These are phyloP conservation scores for Paecilomyces variotii DNA, from an alignment of 2,329 filamentous ascomycete genomes.

Conservation along the genomic window DNA sequence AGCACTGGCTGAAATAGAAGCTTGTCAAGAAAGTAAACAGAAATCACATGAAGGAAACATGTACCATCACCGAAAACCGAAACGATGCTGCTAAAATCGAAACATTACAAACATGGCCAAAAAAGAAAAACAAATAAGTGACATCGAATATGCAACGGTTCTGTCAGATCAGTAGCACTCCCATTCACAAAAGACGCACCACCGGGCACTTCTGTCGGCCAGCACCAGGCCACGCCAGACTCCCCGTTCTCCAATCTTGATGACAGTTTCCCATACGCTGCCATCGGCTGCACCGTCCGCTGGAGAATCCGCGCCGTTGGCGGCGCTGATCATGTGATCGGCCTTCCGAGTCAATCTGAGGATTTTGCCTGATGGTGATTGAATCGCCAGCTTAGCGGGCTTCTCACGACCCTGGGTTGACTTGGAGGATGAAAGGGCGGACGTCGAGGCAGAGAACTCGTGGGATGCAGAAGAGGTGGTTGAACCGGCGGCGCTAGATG, in stretches of 20 bases:
- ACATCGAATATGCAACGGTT: slow-evolving; percentile 2
- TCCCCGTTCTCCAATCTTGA: slow-evolving; percentile 58
- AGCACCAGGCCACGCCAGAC: slow-evolving; percentile 56
- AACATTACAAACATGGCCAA: background rate
- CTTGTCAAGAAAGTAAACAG: background rate
- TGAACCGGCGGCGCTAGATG: slow-evolving; percentile 46
- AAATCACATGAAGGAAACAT: background rate
- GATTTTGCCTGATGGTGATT: slow-evolving; percentile 91
- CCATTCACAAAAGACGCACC: slow-evolving; percentile 65
- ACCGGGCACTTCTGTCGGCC: slow-evolving; percentile 57
- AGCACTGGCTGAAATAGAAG: background rate
- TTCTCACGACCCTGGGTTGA: slow-evolving; percentile 48
- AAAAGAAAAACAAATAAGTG: slow-evolving; percentile 2
- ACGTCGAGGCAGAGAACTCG: slow-evolving; percentile 34
- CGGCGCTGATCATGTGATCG: slow-evolving; percentile 35
- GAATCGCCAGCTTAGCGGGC: slow-evolving; percentile 90
- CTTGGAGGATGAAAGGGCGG: slow-evolving; percentile 47
- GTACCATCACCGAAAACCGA: background rate
- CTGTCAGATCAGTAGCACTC: slow-evolving; percentile 42
- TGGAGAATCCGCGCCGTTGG: slow-evolving; percentile 21
- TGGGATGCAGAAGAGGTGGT: slow-evolving; percentile 40
- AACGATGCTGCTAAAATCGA: background rate
- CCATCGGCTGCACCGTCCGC: slow-evolving; percentile 40
- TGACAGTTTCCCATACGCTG: slow-evolving; percentile 57
- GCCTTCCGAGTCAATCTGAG: slow-evolving; percentile 53